Evolutionary conservation across 768 basidiomycete genomes (phyloP), one percentile per base, ranked within the genome.

Genomic region (Boletus tomentosulus): DNA sequence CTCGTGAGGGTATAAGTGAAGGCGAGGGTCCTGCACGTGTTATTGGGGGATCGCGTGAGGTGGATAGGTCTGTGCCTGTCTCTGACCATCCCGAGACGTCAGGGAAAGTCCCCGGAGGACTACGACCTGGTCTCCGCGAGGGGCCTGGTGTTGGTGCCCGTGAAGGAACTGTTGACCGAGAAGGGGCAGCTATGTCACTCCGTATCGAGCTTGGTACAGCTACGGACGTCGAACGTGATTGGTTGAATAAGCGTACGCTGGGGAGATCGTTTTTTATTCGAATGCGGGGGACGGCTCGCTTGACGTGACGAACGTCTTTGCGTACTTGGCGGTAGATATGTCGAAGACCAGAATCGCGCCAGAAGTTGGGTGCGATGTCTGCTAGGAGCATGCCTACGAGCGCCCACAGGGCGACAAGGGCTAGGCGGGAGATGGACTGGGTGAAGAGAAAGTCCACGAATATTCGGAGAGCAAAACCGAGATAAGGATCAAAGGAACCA

Each of bases 371-470:
- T 2, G 74, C 69, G 34, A 82, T 66, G 59, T 83, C 82, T 28
- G 82, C 73, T 39, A 83, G 68, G 30, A 84, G 70, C 70, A 80
- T 74, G 33, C 79, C 78, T 37, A 83, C 61, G 19, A 74, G 68
- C 1, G 82, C 74, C 82, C 82, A 83, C 13, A 83, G 70, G 22
- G 74, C 59, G 30, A 80, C 75, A n/a, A 83, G 71, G 46, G 73
- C 59, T 51, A 81, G 66, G 38, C 76, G 72, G 28, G 69, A 69
- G 41, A 80, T 35, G 55, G 75, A 79, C 41, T 84, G 82, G 3
- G 86, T 87, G 65, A 85, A 73, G 43, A 86, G 69, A 51, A 86
- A 81, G 71, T 91, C 88, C 54, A 87, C 72, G 62, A 87, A 82
- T 51, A 89, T 76, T n/a, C 89, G 76, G 48, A 88, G 79, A 34